Percentiles rank a stretch among this genome's conserved stretches.
Evolutionary conservation across 73 alveolate species (phyloP).

Genomic region (Uronychia setigera): DNA sequence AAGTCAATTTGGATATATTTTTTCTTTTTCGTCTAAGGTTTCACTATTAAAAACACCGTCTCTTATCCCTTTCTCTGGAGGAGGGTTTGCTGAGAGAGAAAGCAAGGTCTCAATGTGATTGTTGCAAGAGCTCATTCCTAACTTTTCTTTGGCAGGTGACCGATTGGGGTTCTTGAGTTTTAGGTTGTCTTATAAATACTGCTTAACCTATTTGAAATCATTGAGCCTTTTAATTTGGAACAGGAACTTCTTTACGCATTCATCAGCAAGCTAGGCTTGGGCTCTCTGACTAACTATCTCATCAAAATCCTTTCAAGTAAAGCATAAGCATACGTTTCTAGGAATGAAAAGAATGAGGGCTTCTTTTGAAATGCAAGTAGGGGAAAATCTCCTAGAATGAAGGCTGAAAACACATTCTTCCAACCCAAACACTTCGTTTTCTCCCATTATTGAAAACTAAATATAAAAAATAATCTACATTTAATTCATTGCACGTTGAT

Average conservation of each 20-base stretch:
- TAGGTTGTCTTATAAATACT: neutral
- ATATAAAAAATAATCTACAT: too few species aligned
- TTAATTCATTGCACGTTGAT: too few species aligned
- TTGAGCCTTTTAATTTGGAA: neutral
- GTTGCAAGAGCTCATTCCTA: too few species aligned
- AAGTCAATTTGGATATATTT: too few species aligned
- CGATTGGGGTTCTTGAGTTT: neutral
- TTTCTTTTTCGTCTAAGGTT: too few species aligned
- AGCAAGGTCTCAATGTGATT: too few species aligned
- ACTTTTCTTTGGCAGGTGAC: too few species aligned
- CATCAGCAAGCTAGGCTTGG: neutral
- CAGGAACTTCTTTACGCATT: neutral
- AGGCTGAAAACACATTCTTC: neutral
- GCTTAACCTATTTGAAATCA: neutral
- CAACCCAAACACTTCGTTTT: too few species aligned
- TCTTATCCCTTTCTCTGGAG: too few species aligned
- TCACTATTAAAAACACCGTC: too few species aligned
- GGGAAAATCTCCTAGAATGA: neutral
- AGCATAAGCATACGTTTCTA: neutral
- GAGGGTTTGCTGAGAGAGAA: too few species aligned
- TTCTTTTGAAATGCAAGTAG: neutral
- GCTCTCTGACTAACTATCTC: neutral
- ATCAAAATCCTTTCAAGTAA: neutral
- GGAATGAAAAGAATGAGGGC: neutral
- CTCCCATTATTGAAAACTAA: too few species aligned